These are phyloP conservation scores for Nidularia sp. DNA, from an alignment of 768 basidiomycete species.

Conservation along the genomic window DNA sequence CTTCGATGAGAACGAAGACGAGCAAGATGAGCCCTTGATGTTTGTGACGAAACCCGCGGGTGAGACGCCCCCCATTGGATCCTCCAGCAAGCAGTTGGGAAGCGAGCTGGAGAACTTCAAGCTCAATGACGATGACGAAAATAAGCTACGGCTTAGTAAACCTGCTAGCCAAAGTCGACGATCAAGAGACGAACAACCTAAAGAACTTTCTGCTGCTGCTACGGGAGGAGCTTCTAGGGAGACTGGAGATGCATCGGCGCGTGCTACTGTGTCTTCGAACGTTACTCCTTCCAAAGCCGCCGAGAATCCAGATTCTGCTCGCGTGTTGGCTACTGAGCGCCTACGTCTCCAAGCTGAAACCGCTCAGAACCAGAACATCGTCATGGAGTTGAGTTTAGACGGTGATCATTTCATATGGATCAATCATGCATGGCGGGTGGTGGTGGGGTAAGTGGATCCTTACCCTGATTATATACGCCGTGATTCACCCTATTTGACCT, in stretches of 20 bases:
- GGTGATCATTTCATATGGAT: conserved; percentile 95
- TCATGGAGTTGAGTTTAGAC: conserved; percentile 90
- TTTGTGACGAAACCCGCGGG: conserved; percentile 91
- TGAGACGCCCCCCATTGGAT: conserved; percentile 33
- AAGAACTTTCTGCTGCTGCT: conserved; percentile 36
- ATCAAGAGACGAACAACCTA: conserved; percentile 55
- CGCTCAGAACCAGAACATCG: conserved; percentile 93
- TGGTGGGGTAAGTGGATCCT: conserved; percentile 81
- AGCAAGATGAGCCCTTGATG: conserved; percentile 85
- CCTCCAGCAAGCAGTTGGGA: conserved; percentile 33
- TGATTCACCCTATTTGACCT: background rate
- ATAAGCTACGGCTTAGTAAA: conserved; percentile 42
- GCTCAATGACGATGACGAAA: conserved; percentile 51
- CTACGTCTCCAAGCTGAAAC: conserved; percentile 88
- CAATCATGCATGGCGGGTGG: conserved; percentile 92
- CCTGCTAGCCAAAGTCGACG: conserved; percentile 49
- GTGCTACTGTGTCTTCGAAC: no score
- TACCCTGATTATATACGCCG: background rate
- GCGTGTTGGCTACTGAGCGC: conserved; percentile 85
- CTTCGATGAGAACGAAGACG: conserved; percentile 89
- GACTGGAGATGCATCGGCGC: conserved; percentile 26
- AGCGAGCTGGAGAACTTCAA: conserved; percentile 40
- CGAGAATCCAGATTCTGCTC: conserved; percentile 69
- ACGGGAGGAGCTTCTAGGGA: conserved; percentile 27
- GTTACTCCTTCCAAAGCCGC: conserved; percentile 40